These are phyloP conservation scores for Phytophthora megakarya DNA, from an alignment of 352 stramenopile genomes.

Conservation along the genomic window DNA sequence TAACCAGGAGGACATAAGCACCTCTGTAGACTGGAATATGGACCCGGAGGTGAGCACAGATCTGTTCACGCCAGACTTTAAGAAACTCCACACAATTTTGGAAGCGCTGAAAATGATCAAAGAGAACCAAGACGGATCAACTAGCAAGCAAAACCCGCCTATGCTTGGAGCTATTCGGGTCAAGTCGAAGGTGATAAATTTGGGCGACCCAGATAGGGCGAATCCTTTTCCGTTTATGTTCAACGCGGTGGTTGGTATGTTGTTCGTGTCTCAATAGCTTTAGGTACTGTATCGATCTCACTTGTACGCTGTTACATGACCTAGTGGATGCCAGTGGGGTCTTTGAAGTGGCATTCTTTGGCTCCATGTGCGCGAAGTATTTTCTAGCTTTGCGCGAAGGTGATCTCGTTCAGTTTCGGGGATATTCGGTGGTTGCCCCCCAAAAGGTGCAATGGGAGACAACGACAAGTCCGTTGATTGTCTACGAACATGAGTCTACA, in stretches of 20 bases:
- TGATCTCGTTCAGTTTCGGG: slow-evolving; percentile 61
- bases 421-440: slow-evolving; percentile 35
- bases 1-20: not conserved
- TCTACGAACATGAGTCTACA: slow-evolving; percentile 42
- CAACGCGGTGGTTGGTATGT: slow-evolving; percentile 59
- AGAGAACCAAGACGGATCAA: not conserved
- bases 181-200: slow-evolving; percentile 60
- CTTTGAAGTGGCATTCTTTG: slow-evolving; percentile 71
- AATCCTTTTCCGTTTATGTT: slow-evolving; percentile 77
- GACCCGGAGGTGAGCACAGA: slow-evolving; percentile 24
- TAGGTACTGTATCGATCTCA: not conserved
- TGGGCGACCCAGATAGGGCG: slow-evolving; percentile 41
- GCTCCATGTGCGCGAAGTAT: slow-evolving; percentile 64
- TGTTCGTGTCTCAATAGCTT: not conserved
- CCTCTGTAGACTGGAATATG: slow-evolving; percentile 25
- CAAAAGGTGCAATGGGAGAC: slow-evolving; percentile 16
- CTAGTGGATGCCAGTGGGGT: slow-evolving; percentile 48
- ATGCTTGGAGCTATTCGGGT: slow-evolving; percentile 61
- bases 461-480: slow-evolving; percentile 24
- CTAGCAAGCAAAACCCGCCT: slow-evolving; percentile 22
- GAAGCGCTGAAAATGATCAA: slow-evolving; percentile 32
- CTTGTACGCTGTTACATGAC: not conserved
- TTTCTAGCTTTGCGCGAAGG: slow-evolving; percentile 60
- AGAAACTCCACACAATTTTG: slow-evolving; percentile 30
- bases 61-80: slow-evolving; percentile 32